Evolutionary conservation across 805 yeast species (phyloP).

Genomic region (Ogataea naganishii): DNA sequence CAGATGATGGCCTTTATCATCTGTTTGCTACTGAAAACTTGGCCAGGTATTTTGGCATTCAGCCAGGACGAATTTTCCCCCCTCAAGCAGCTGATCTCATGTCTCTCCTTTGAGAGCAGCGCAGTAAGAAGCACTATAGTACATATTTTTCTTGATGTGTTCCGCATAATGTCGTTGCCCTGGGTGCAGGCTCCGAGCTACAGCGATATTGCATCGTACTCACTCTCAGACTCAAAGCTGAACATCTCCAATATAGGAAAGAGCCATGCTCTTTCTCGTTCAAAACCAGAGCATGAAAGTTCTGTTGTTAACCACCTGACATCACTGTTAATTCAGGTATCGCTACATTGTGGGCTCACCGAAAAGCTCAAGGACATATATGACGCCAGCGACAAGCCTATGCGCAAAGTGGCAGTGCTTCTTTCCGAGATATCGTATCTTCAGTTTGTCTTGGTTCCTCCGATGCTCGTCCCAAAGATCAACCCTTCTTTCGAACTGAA

Average conservation of each 20-base stretch:
- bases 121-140: conserved; percentile 52
- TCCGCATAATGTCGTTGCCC: conserved; percentile 51
- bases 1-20: conserved; percentile 55
- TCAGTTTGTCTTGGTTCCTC: conserved; percentile 47
- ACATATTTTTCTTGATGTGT: conserved; percentile 62
- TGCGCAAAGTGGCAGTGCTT: conserved; percentile 54
- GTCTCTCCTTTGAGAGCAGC: conserved; percentile 52
- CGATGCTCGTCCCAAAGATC: conserved; percentile 23
- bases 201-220: background rate
- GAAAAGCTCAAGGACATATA: conserved; percentile 34
- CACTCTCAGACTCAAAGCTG: background rate
- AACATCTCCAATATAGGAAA: too few relatives aligned
- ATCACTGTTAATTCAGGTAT: conserved; percentile 47
- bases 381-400: conserved; percentile 30
- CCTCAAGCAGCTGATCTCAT: conserved; percentile 47
- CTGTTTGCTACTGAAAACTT: conserved; percentile 52
- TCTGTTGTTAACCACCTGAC: conserved; percentile 52
- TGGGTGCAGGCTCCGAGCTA: too few relatives aligned
- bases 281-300: conserved; percentile 30
- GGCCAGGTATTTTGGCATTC: conserved; percentile 69
- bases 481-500: conserved; percentile 20
- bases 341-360: conserved; percentile 49
- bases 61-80: conserved; percentile 48
- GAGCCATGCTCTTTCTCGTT: too few relatives aligned
- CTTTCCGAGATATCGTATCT: conserved; percentile 53